These are phyloP conservation scores for Alternaria ventricosa DNA, from an alignment of 2,329 filamentous ascomycete species.

Conservation along the genomic window DNA sequence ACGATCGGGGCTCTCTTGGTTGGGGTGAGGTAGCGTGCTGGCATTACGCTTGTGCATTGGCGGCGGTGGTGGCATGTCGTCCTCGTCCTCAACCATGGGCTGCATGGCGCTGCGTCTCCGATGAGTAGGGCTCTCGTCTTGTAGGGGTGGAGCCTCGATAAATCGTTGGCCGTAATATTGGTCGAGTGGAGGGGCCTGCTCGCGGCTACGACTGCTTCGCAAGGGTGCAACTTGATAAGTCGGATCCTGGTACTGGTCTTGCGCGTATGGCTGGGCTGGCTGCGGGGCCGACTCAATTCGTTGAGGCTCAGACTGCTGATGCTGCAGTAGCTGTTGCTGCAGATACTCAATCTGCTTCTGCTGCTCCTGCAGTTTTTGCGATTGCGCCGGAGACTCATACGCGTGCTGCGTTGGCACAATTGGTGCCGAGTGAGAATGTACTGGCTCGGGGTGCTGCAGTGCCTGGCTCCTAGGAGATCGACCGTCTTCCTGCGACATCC, in stretches of 20 bases:
- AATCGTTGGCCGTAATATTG: conserved; percentile 44
- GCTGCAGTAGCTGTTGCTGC: conserved; percentile 15
- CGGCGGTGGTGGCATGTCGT: conserved; percentile 54
- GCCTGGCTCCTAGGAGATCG: conserved; percentile 29
- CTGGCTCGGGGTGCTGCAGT: conserved; percentile 40
- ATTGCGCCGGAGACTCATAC: conserved; percentile 25
- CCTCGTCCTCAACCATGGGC: conserved; percentile 69
- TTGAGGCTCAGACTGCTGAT: conserved; percentile 26
- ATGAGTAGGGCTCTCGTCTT: conserved; percentile 56
- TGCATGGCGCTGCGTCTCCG: conserved; percentile 61
- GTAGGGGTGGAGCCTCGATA: conserved; percentile 28
- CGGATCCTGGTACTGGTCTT: conserved; percentile 37
- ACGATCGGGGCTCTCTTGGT: conserved; percentile 23
- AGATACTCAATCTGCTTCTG: conserved; percentile 23
- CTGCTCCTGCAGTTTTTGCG: conserved; percentile 15
- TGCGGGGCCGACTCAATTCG: conserved; percentile 13
- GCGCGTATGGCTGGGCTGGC: conserved; percentile 20
- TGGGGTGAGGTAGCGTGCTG: conserved; percentile 35
- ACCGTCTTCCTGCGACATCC: conserved; percentile 38
- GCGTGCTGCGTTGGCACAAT: conserved; percentile 45
- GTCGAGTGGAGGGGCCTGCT: conserved; percentile 35
- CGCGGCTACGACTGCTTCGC: conserved; percentile 36
- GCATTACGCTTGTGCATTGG: conserved; percentile 48
- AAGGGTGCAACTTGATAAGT: conserved; percentile 45
- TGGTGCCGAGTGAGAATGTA: conserved; percentile 56